Evolutionary conservation across 768 basidiomycete genomes (phyloP), one percentile per base, ranked within the genome.

Genomic region (Kondoa malvinella): DNA sequence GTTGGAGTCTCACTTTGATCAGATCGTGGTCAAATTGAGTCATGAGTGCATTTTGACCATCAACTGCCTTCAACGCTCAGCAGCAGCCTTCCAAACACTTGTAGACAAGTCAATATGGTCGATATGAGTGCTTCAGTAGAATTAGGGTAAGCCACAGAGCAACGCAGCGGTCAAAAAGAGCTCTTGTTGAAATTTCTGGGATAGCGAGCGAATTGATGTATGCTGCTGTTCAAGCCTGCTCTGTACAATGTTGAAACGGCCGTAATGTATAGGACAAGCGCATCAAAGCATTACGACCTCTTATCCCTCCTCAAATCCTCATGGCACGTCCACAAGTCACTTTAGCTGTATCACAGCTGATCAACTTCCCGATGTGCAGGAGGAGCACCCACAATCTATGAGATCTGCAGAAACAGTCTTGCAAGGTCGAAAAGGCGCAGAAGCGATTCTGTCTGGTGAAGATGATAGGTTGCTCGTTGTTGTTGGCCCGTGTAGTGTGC

Each of bases 401-500:
- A 21, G 0, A 15, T 27, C 0, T 0, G 27, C 91, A 0, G 86
- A 92, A 75, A 94, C 92, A 0, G 87, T 96, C 17, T 79, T 95
- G 1, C 85, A 92, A 72, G 92, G 91, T 14, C 86, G 92, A 66
- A 78, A 84, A 70, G 82, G 83, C 8, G 83, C 85, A 0, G 91
- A 95, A 76, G 84, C 82, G 21, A 84, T 95, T 61, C 79, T 97
- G 34, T 82, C 81, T 67, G 90, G 91, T 21, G 83, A 87, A 66
- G 94, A 99, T 78, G 92, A 97, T 77, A 85, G 94, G 60, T 81
- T 99, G 26, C 79, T 94, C 66, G 91, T 99, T 14, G 86, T 73
- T 16, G 65, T 65, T 65, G 78, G 92, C 1, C 94, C 94, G 2
- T 99, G 94, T 78, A 96, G 92, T 0, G 89, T 99, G 1, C 89